These are phyloP conservation scores for Schizophyllum amplum DNA, from an alignment of 1,284 basidiomycete species.

Conservation along the genomic window DNA sequence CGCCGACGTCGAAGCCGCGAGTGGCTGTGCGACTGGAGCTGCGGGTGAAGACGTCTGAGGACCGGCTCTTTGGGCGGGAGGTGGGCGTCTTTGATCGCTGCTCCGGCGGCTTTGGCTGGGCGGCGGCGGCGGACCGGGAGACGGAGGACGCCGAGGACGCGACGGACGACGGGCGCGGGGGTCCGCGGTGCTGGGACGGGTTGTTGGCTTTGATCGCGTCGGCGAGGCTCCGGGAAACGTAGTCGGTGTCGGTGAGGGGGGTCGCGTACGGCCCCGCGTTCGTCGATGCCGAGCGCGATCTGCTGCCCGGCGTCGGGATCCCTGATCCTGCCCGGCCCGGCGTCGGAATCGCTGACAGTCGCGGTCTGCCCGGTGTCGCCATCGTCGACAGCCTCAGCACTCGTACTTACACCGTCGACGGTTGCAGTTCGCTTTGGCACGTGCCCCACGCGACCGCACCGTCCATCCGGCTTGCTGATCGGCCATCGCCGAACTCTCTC, in stretches of 20 bases:
- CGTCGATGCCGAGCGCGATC: background rate
- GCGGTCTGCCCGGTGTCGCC: background rate
- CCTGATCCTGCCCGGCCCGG: background rate
- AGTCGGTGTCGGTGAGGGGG: slow-evolving; percentile 37
- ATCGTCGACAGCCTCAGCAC: background rate
- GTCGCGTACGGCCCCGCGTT: background rate
- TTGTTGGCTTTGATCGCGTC: slow-evolving; percentile 75
- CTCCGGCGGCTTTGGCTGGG: too few relatives aligned
- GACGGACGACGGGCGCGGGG: slow-evolving; percentile 39
- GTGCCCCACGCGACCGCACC: too few relatives aligned
- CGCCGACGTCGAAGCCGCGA: slow-evolving; percentile 59
- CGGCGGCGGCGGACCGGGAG: too few relatives aligned
- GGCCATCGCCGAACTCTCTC: too few relatives aligned
- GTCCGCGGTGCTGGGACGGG: slow-evolving; percentile 55
- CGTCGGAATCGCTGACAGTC: background rate
- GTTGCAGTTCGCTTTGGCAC: too few relatives aligned
- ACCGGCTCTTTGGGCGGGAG: slow-evolving; percentile 55
- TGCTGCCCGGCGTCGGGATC: too few relatives aligned
- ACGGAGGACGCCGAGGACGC: slow-evolving; percentile 34
- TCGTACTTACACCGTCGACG: too few relatives aligned
- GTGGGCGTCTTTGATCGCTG: slow-evolving; percentile 46
- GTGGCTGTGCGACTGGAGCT: slow-evolving; percentile 33
- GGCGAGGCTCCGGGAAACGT: slow-evolving; percentile 56
- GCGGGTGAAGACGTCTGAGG: slow-evolving; percentile 47
- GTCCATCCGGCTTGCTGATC: too few relatives aligned